Base-by-base conservation (phyloP, 2,329 filamentous ascomycete genomes). In the Fonsecaea pedrosoi region DNA sequence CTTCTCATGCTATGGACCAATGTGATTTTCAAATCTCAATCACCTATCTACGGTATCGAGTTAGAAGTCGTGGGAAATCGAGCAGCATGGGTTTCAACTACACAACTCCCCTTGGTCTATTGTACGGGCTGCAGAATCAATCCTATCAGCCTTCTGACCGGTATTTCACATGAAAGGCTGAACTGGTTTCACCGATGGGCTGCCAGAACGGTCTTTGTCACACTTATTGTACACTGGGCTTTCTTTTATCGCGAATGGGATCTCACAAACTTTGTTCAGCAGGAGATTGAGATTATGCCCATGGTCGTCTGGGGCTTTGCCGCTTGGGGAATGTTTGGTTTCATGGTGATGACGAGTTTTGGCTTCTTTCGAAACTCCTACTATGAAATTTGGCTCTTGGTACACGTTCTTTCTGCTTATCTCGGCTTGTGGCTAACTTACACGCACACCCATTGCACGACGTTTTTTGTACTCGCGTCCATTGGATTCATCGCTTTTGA, bases 61-160 rank as follows among this genome's bases (percentile, higher is more conserved):
- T 86, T 82, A 78, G 85, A 89, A 71, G 77, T 81, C 54, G 81
- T 88, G 62, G 86, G 82, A 10, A 87, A 86, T 71, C 81, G 85
- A 32, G 82, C 82, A 4, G 85, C 83, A 3, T 84, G 82, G 62
- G 78, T 87, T 48, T 79, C 83, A 10, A 77, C 86, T 54, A 77
- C 79, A 10, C 85, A 87, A 70, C 69, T 87, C 3, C 85, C 85
- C 1, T 74, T 87, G n/a, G 78, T 87, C 60, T 83, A 86, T 69
- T 76, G 87, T 10, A 79, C 87, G 37, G 80, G 84, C 0, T 83
- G 83, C 9, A 85, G 85, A 74, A 81, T 83, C 64, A 87, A 86
- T 69, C 78, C 86, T 48, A 80, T 85, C 67, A 82, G 80, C 8
- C 72, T 80, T 13, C 67, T 84, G 15, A 81, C 78, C 0, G 83